Evolutionary conservation across 202 grass and related monocot genomes (phyloP).

Genomic region (Saccharum hybrid): DNA sequence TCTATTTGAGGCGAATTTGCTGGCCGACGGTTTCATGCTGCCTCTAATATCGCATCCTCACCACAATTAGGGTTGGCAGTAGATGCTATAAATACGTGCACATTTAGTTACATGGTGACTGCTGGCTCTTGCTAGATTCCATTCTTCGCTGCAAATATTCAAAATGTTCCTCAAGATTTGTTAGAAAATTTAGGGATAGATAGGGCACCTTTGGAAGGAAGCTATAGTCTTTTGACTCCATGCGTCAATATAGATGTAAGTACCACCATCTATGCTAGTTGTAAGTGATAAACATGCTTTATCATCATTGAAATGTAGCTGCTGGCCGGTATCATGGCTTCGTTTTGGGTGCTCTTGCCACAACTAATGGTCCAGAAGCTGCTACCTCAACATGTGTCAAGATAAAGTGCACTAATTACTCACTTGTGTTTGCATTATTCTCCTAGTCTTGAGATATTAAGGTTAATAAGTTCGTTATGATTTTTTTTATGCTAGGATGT

Average conservation of each 20-base stretch:
- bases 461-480: neutral
- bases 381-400: slow-evolving; percentile 22
- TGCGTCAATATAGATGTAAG: slow-evolving; percentile 27
- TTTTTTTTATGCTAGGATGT: neutral
- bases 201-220: slow-evolving; percentile 32
- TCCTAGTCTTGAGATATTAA: neutral
- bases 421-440: neutral
- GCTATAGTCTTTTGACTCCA: neutral
- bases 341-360: slow-evolving; percentile 46
- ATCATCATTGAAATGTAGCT: slow-evolving; percentile 26
- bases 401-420: neutral
- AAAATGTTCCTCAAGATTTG: slow-evolving; percentile 42
- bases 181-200: slow-evolving; percentile 20
- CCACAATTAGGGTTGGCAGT: slow-evolving; percentile 43
- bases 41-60: slow-evolving; percentile 45
- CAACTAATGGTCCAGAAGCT: slow-evolving; percentile 44
- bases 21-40: slow-evolving; percentile 52
- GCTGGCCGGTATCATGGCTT: slow-evolving; percentile 15
- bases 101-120: neutral
- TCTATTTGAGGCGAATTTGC: slow-evolving; percentile 47
- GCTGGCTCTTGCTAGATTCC: neutral
- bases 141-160: slow-evolving; percentile 30
- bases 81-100: slow-evolving; percentile 26
- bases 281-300: slow-evolving; percentile 28
- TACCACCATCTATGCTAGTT: slow-evolving; percentile 21